phyloP scores from a whole-genome alignment of 495 filamentous ascomycete genomes.

The Hyaloscypha hepaticicola region DNA sequence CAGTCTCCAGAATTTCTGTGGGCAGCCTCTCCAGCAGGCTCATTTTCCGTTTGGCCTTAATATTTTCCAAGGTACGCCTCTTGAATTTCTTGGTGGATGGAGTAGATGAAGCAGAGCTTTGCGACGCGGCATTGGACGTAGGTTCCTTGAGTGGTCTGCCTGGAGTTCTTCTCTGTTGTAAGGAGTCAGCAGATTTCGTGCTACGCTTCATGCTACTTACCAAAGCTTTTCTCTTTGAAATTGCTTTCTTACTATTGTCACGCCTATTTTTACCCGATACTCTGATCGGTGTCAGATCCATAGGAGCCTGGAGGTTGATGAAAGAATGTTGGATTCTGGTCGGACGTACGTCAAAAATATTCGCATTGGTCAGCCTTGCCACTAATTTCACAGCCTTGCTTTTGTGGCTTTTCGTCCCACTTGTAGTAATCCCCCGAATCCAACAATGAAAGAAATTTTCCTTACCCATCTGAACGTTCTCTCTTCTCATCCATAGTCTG shows the following conservation, averaged over 20 bases:
- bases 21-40: conserved; percentile 51
- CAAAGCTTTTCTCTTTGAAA: conserved; percentile 21
- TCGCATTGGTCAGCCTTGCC: conserved; percentile 9
- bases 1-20: conserved; percentile 52
- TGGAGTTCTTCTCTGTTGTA: conserved; percentile 13
- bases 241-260: conserved; percentile 19
- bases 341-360: neutral
- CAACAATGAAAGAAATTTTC: too few relatives aligned
- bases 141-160: conserved; percentile 23
- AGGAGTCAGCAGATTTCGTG: neutral
- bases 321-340: neutral
- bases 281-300: conserved; percentile 27
- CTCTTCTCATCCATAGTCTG: too few relatives aligned
- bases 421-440: too few relatives aligned
- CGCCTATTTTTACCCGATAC: conserved; percentile 26
- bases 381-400: neutral
- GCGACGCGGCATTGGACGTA: neutral
- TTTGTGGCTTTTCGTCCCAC: neutral
- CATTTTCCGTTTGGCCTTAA: conserved; percentile 32
- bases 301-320: neutral
- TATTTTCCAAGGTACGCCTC: conserved; percentile 18
- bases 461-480: neutral
- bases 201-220: conserved; percentile 9
- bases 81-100: conserved; percentile 3
- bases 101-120: neutral